Evolutionary conservation across 1,284 basidiomycete species (phyloP), one percentile per base, ranked within the genome.

Genomic region (Moniliella sp.): DNA sequence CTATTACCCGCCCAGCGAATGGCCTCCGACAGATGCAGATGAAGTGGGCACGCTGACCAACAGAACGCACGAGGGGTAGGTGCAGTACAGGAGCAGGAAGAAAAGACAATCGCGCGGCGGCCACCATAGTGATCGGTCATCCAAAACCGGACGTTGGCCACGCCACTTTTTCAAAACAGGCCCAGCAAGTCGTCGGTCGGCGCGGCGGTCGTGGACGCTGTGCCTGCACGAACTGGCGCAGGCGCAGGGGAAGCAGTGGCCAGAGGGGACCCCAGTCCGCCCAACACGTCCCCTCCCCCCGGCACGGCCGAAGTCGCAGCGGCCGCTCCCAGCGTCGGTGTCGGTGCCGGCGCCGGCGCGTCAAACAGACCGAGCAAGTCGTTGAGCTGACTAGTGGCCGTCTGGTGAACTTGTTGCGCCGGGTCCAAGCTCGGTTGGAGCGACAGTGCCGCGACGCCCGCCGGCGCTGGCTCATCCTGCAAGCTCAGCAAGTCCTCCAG

Each of bases 301-400:
- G 49, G 46, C 8, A 51, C 21, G 2, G 46, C 50, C 8, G 39
- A 43, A 27, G 42, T 35, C 11, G 43, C 47, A 3, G 47, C n/a
- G n/a, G n/a, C n/a, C n/a, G n/a, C n/a, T n/a, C n/a, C n/a, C n/a
- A n/a, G n/a, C n/a, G n/a, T n/a, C n/a, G n/a, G n/a, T n/a, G n/a
- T n/a, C n/a, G n/a, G n/a, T n/a, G n/a, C n/a, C n/a, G n/a, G n/a
- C n/a, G n/a, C n/a, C n/a, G n/a, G n/a, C n/a, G n/a, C n/a, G n/a
- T n/a, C n/a, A n/a, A n/a, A 39, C 35, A 53, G 31, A 1, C 50
- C 50, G 7, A 53, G 35, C n/a, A 53, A 30, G 31, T 53, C 50
- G 18, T 51, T 49, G 13, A 53, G 27, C 23, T 46, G 44, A 3
- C 36, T 36, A 4, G 33, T 25, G 14, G 14, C 18, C 18, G 15